phyloP scores from a whole-genome alignment of 306 rosid genomes.

The Delonix regia region DNA sequence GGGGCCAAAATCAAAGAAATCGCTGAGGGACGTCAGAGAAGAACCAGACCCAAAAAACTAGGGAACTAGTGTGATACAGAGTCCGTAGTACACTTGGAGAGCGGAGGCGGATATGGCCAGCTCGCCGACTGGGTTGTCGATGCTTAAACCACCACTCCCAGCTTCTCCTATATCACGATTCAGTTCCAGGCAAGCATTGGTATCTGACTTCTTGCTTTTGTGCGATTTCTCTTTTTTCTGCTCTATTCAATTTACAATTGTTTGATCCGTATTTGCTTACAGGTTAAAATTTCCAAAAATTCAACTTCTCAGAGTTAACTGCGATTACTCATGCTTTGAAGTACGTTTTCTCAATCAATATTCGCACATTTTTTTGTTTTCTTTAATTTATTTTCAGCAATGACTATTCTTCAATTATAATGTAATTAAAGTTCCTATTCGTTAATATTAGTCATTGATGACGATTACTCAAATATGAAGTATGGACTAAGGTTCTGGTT shows the following conservation, averaged over 20 bases:
- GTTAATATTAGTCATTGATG: not conserved
- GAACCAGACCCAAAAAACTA: no score
- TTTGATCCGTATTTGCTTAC: not conserved
- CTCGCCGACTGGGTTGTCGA: not conserved
- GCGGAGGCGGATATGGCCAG: conserved; percentile 4
- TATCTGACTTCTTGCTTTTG: not conserved
- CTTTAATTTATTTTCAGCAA: not conserved
- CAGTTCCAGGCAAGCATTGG: not conserved
- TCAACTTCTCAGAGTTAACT: conserved; percentile 38
- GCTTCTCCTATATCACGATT: not conserved
- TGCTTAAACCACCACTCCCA: not conserved
- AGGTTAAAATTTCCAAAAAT: conserved; percentile 20
- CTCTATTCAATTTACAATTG: not conserved
- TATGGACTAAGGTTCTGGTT: not conserved
- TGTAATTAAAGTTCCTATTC: not conserved
- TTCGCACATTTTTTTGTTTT: not conserved
- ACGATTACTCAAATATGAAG: not conserved
- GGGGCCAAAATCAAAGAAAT: no score
- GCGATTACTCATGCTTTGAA: conserved; percentile 61
- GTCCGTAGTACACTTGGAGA: no score
- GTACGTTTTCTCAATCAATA: conserved; percentile 33
- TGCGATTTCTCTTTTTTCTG: not conserved
- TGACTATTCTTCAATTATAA: not conserved
- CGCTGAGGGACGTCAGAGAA: no score
- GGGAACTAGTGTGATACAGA: no score